A percentile compares a stretch with the other conserved stretches of the same genome.
Evolutionary conservation across 2,329 filamentous ascomycete genomes (phyloP).

Genomic region (Colletotrichum tanaceti): DNA sequence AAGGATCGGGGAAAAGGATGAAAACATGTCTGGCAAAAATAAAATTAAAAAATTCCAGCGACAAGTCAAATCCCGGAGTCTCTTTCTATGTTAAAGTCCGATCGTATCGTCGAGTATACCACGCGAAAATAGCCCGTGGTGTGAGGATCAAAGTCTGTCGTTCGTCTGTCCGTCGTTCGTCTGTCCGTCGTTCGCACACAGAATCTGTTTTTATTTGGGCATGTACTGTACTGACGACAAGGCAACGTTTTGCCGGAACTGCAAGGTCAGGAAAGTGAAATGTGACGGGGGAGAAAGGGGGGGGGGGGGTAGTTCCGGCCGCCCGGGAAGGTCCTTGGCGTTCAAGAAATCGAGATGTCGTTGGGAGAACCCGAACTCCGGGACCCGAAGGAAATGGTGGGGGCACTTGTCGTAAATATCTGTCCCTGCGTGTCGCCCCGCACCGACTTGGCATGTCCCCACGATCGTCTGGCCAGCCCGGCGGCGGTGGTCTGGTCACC

Average conservation of each 20-base stretch:
- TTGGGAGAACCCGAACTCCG: not conserved
- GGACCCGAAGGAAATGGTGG: not conserved
- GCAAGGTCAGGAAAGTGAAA: not conserved
- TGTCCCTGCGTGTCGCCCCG: not conserved
- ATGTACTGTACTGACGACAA: not conserved
- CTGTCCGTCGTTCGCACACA: too few relatives aligned
- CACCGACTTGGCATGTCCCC: not conserved
- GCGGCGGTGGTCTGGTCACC: not conserved
- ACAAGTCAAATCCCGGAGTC: not conserved
- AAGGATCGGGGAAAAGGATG: not conserved
- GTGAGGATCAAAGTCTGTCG: too few relatives aligned
- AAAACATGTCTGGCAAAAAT: not conserved
- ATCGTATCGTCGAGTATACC: not conserved
- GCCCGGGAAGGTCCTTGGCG: not conserved
- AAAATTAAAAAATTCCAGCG: not conserved
- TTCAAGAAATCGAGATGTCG: too few relatives aligned
- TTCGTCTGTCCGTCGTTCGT: too few relatives aligned
- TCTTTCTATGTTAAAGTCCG: not conserved
- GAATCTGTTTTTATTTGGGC: not conserved
- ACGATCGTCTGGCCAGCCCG: not conserved
- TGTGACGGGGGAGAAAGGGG: not conserved
- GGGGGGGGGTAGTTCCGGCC: not conserved
- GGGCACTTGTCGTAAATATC: not conserved
- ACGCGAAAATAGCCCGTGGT: too few relatives aligned
- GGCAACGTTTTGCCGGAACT: not conserved